Evolutionary conservation across 2,329 filamentous ascomycete genomes (phyloP), one percentile per base, ranked within the genome.

Genomic region (Verticillium nonalfalfae): DNA sequence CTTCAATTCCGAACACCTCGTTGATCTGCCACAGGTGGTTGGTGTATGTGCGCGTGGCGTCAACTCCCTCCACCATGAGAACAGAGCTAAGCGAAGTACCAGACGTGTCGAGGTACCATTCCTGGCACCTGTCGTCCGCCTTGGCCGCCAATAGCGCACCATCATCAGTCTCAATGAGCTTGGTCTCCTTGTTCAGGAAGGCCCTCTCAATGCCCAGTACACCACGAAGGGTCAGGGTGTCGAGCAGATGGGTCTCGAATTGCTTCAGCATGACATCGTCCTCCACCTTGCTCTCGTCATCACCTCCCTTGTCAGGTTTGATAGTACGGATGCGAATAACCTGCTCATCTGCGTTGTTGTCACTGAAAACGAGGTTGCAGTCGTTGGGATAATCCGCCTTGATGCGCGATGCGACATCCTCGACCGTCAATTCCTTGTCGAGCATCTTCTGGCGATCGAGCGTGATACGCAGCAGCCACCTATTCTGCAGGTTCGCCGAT

Each of bases 11-110:
- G 65, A 99, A 95, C 10, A 97, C 92, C 66, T 94, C 90, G 55
- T 97, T 90, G 68, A 97, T 87, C 76, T 99, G 94, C 74, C 94
- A 93, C 74, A 99, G 90, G 71, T 96, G 92, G 79, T 99, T 99
- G 63, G 93, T 96, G 73, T 93, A 96, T 2, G 94, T 97, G 63
- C 92, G 88, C 33, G 79, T 88, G 11, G 91, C 80, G 70, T 99
- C 92, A 35, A 99, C 93, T 58, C 95, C 96, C 36, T 93, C 88
- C 58, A 98, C 89, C 4, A 89, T 83, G 67, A 99, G 81, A 14
- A 97, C 93, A 34, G 92, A 87, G 56, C 90, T 90, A 60, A 99
- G 82, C 55, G 93, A 85, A 52, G 93, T 96, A 70, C 95, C 95
- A 63, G 89, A 93, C 5, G 96, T 99, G 76, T 99, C 95, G 60